Percentiles rank a stretch among this genome's conserved stretches.
Conservation (phyloP, 2,329 filamentous ascomycete genomes). For the Basipetospora chlamydospora region DNA sequence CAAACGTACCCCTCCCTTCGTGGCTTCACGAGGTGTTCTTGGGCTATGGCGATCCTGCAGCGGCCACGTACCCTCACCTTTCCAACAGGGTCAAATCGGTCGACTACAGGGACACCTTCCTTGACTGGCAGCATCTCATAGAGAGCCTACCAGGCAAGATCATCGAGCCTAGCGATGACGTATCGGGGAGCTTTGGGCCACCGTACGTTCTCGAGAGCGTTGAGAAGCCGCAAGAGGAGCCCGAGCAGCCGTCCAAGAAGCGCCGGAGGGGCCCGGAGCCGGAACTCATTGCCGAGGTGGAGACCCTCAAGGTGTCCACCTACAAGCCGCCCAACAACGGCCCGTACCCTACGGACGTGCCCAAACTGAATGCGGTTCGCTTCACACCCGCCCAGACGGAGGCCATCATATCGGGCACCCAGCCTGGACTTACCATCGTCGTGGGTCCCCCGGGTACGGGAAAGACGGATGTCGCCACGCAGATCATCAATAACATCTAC, state of each 20-base stretch:
- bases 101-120: conserved; percentile 86
- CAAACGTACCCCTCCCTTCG: conserved; percentile 69
- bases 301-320: conserved; percentile 68
- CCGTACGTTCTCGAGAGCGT: conserved; percentile 71
- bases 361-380: conserved; percentile 67
- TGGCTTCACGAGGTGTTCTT: conserved; percentile 97
- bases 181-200: conserved; percentile 61
- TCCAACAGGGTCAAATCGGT: conserved; percentile 63
- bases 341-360: conserved; percentile 74
- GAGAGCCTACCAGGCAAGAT: conserved; percentile 81
- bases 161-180: conserved; percentile 62
- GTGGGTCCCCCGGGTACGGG: conserved; percentile 93
- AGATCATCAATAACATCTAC: conserved; percentile 98
- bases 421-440: conserved; percentile 85
- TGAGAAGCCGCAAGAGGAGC: conserved; percentile 35
- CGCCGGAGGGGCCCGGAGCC: conserved; percentile 66
- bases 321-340: conserved; percentile 82
- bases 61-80: conserved; percentile 73
- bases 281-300: conserved; percentile 43
- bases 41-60: conserved; percentile 87
- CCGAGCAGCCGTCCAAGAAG: conserved; percentile 64
- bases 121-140: conserved; percentile 88
- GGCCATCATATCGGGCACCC: conserved; percentile 83
- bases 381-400: conserved; percentile 88
- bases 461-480: conserved; percentile 97